Percentiles rank a stretch among this genome's conserved stretches.
These are phyloP conservation scores for Ambrosiella xylebori DNA, from an alignment of 2,329 filamentous ascomycete species.

Conservation along the genomic window DNA sequence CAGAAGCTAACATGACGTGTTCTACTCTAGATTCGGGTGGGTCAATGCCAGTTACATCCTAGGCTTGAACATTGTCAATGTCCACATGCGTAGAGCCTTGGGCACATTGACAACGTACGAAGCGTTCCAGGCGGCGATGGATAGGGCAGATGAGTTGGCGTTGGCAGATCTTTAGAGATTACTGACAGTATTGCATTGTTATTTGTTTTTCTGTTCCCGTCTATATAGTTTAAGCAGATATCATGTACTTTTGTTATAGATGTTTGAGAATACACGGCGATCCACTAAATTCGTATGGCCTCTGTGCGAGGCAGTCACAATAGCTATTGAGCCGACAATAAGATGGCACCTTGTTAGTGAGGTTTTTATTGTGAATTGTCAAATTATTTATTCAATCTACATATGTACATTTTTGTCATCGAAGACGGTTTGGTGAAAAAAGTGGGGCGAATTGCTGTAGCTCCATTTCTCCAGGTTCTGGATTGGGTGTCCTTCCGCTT, in stretches of 20 bases:
- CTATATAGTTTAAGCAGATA: background rate
- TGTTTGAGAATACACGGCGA: background rate
- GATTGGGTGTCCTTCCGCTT: background rate
- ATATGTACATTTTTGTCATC: too few species aligned
- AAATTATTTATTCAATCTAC: too few species aligned
- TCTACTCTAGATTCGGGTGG: constrained; percentile 67
- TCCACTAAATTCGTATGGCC: too few species aligned
- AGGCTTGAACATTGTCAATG: constrained; percentile 72
- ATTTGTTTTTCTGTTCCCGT: background rate
- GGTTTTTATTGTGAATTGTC: too few species aligned
- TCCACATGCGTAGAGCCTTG: constrained; percentile 75
- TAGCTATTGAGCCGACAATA: too few species aligned
- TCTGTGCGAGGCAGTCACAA: too few species aligned
- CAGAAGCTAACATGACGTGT: constrained; percentile 17
- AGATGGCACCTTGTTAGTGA: too few species aligned
- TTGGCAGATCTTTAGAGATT: constrained; percentile 22
- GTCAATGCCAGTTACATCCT: constrained; percentile 97
- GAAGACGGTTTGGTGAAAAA: too few species aligned
- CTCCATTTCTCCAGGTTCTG: constrained; percentile 11
- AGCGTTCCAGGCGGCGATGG: constrained; percentile 55
- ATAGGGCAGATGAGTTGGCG: constrained; percentile 35
- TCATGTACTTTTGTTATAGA: background rate
- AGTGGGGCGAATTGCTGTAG: background rate
- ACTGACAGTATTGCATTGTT: background rate
- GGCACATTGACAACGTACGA: constrained; percentile 79